These are phyloP conservation scores for Harringtonia aguacate DNA, from an alignment of 2,329 filamentous ascomycete genomes.

Conservation along the genomic window DNA sequence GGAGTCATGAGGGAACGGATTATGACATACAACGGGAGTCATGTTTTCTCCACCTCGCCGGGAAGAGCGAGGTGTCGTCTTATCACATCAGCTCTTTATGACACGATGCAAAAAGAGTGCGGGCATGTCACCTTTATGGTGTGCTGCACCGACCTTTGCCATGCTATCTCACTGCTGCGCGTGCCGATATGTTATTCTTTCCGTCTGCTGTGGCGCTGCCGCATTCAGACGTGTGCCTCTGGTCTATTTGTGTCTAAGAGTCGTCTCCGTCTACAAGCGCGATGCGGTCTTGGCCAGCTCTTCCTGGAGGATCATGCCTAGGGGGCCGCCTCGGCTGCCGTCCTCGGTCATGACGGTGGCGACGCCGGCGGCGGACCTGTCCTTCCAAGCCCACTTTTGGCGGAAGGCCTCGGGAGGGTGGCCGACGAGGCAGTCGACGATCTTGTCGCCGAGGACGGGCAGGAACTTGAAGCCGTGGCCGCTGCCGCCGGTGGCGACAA, in stretches of 20 bases:
- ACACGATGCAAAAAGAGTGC: too few species aligned
- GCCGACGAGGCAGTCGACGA: conserved; percentile 43
- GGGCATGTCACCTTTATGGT: too few species aligned
- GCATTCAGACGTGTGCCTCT: not conserved
- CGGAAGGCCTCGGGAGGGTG: conserved; percentile 38
- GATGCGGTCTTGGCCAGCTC: conserved; percentile 23
- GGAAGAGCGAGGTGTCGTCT: not conserved
- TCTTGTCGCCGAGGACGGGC: conserved; percentile 52
- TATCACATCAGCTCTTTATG: too few species aligned
- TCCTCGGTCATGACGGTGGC: conserved; percentile 38
- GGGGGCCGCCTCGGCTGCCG: conserved; percentile 38
- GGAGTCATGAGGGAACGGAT: not conserved
- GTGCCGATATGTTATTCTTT: too few species aligned
- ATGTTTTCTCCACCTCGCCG: not conserved
- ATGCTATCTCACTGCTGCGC: too few species aligned
- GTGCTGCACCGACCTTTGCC: too few species aligned
- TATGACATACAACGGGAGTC: not conserved
- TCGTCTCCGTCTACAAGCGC: not conserved
- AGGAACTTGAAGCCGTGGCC: conserved; percentile 62
- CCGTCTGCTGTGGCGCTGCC: too few species aligned
- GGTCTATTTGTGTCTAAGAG: too few species aligned
- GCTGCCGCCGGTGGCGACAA: conserved; percentile 52
- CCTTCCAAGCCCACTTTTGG: conserved; percentile 55
- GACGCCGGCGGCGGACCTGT: conserved; percentile 19
- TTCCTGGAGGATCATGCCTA: conserved; percentile 34